Evolutionary conservation across 805 yeast species (phyloP).

Genomic region (Hanseniaspora guilliermondii): DNA sequence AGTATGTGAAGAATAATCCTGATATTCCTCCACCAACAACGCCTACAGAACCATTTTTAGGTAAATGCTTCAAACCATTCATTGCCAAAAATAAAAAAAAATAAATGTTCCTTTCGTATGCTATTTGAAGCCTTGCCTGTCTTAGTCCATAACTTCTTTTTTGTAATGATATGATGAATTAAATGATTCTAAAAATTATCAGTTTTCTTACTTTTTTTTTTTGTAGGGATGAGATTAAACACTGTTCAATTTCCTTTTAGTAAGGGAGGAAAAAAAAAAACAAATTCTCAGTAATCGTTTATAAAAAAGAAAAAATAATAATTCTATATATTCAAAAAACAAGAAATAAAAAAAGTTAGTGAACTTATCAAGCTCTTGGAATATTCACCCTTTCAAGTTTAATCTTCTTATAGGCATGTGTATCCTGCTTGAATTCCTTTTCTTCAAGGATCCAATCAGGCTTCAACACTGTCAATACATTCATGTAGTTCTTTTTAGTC

Average conservation of each 20-base stretch:
- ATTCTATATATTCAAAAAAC: too few species aligned
- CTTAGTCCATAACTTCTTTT: too few species aligned
- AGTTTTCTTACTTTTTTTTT: too few species aligned
- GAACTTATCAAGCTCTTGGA: not conserved
- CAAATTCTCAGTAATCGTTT: too few species aligned
- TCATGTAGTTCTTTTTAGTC: constrained; percentile 85
- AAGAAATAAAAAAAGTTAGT: too few species aligned
- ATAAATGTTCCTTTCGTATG: not conserved
- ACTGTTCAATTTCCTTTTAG: too few species aligned
- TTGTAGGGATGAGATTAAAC: too few species aligned
- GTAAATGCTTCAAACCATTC: constrained; percentile 16
- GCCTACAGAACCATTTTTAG: constrained; percentile 38
- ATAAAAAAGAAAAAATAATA: too few species aligned
- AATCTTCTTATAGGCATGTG: constrained; percentile 4
- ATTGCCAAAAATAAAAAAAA: not conserved
- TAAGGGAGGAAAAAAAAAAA: too few species aligned
- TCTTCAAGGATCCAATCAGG: constrained; percentile 61
- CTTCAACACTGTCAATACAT: constrained; percentile 70
- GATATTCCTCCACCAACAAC: constrained; percentile 84
- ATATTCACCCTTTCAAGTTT: constrained; percentile 8
- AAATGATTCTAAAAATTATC: too few species aligned
- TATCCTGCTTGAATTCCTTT: constrained; percentile 7
- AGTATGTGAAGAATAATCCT: constrained; percentile 64
- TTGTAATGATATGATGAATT: not conserved
- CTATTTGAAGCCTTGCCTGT: not conserved